phyloP scores from a whole-genome alignment of 2,329 filamentous ascomycete genomes.

The Aureobasidium mangrovei region DNA sequence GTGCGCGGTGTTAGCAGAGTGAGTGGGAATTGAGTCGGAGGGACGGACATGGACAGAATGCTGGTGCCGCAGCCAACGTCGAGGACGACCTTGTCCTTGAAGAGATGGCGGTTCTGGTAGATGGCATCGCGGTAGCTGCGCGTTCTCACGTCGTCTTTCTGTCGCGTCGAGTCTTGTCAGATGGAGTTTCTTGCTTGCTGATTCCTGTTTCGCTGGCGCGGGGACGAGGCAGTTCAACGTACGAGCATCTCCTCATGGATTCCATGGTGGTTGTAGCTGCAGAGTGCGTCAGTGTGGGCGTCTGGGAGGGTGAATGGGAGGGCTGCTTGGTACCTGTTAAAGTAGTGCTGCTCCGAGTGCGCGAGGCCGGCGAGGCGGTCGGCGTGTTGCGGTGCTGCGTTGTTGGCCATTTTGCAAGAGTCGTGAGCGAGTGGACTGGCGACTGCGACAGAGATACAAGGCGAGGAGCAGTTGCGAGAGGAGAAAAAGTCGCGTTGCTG shows the following conservation, averaged over 20 bases:
- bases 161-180: constrained; percentile 16
- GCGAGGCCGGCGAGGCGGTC: constrained; percentile 58
- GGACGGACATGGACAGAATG: constrained; percentile 89
- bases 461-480: too few species aligned
- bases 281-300: constrained; percentile 22
- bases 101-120: constrained; percentile 89
- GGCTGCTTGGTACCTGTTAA: constrained; percentile 65
- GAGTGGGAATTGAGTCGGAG: background rate
- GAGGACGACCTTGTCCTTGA: constrained; percentile 87
- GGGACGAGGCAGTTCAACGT: constrained; percentile 35
- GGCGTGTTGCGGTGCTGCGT: constrained; percentile 1
- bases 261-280: constrained; percentile 48
- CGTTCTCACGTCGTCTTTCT: constrained; percentile 99
- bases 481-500: too few species aligned
- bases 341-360: constrained; percentile 97
- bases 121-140: constrained; percentile 96
- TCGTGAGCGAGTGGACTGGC: too few species aligned
- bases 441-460: too few species aligned
- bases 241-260: constrained; percentile 99
- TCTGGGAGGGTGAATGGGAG: too few species aligned
- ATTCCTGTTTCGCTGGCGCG: background rate
- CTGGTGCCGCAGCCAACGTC: constrained; percentile 96
- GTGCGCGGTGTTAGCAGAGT: constrained; percentile 13
- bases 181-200: background rate
- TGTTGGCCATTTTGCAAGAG: constrained; percentile 21